phyloP scores from a whole-genome alignment of 1,139 yeast genomes.

The Protomyces gravidus region DNA sequence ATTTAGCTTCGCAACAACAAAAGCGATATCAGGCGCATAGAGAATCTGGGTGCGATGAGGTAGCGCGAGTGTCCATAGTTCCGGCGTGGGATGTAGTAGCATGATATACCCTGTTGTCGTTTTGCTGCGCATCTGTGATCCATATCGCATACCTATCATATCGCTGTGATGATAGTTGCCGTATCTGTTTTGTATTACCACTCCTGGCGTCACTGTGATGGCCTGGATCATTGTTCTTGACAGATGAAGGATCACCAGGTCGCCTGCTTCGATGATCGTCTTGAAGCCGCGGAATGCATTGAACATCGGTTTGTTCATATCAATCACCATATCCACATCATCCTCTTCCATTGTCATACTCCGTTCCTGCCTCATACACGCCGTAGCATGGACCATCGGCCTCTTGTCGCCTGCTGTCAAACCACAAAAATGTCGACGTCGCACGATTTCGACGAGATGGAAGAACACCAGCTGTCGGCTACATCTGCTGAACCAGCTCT shows the following conservation, averaged over 20 bases:
- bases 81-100: conserved; percentile 86
- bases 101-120: conserved; percentile 84
- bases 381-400: too few relatives aligned
- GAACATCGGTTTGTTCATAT: neutral
- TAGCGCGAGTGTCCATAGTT: conserved; percentile 86
- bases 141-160: conserved; percentile 79
- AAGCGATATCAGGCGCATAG: conserved; percentile 90
- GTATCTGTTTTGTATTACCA: conserved; percentile 67
- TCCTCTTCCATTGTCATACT: neutral
- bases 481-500: too few relatives aligned
- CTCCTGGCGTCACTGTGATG: conserved; percentile 55
- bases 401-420: neutral
- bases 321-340: neutral
- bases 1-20: conserved; percentile 73
- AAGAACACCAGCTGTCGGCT: too few relatives aligned
- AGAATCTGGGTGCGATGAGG: conserved; percentile 98
- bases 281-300: conserved; percentile 15
- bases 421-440: neutral
- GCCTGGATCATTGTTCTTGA: conserved; percentile 79
- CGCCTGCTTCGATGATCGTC: conserved; percentile 15
- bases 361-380: too few relatives aligned
- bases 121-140: conserved; percentile 77
- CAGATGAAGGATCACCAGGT: conserved; percentile 22
- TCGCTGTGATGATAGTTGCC: conserved; percentile 79
- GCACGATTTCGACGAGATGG: too few relatives aligned